phyloP scores from a whole-genome alignment of 2,329 filamentous ascomycete species.

The Teratosphaeria gauchensis region DNA sequence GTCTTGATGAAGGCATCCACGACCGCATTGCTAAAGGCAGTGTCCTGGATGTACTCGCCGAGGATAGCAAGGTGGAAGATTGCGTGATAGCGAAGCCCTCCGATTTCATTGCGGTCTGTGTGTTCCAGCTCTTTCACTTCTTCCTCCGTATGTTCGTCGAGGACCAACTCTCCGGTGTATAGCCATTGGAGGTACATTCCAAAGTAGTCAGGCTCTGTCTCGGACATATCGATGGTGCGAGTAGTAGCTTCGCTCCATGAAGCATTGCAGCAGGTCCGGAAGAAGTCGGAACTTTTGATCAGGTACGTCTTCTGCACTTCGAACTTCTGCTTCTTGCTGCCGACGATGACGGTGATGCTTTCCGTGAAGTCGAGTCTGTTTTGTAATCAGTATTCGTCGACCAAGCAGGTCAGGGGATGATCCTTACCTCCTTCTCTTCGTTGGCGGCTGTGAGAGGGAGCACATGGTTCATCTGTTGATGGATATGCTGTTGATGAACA shows the following conservation, averaged over 20 bases:
- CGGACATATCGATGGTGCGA: slow-evolving; percentile 5
- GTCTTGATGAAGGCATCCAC: neutral
- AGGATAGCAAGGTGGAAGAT: neutral
- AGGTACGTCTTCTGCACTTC: neutral
- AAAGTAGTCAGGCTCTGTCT: slow-evolving; percentile 4
- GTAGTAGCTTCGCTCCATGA: slow-evolving; percentile 7
- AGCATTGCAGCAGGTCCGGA: slow-evolving; percentile 5
- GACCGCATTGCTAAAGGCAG: neutral
- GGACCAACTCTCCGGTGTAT: slow-evolving; percentile 7
- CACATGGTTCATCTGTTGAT: no score
- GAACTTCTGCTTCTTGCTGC: neutral
- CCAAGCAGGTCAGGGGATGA: no score
- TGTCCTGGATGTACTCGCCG: neutral
- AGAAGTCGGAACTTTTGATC: slow-evolving; percentile 6
- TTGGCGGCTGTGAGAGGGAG: no score
- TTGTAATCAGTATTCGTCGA: no score
- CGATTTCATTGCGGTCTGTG: neutral
- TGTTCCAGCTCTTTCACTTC: neutral
- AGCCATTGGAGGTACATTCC: slow-evolving; percentile 13
- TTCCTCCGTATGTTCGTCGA: neutral
- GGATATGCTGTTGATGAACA: no score
- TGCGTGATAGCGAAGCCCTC: neutral
- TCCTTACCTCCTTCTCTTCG: no score
- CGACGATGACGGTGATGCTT: neutral
- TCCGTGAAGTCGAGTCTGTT: neutral